These are phyloP conservation scores for Exsudoporus frostii DNA, from an alignment of 768 basidiomycete species.

Conservation along the genomic window DNA sequence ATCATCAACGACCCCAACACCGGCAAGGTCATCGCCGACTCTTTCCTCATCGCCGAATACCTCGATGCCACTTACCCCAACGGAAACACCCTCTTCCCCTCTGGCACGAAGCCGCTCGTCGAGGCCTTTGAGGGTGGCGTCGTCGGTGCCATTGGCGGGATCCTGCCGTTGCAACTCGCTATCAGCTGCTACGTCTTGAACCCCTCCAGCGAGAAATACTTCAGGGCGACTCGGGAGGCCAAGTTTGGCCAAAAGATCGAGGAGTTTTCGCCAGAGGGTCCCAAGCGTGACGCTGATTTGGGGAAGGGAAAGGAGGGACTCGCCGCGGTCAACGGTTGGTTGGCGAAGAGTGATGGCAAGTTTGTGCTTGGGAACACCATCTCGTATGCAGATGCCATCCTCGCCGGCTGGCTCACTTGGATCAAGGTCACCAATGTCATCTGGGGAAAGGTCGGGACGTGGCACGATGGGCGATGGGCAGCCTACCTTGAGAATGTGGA, in stretches of 20 bases:
- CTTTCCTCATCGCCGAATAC: slow-evolving; percentile 43
- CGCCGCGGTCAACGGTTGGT: slow-evolving; percentile 28
- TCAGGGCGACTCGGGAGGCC: slow-evolving; percentile 33
- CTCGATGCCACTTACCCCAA: slow-evolving; percentile 42
- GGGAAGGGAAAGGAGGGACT: slow-evolving; percentile 26
- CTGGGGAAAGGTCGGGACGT: slow-evolving; percentile 35
- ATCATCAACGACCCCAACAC: slow-evolving; percentile 40
- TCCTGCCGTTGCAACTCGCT: slow-evolving; percentile 16
- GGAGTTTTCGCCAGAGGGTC: slow-evolving; percentile 33
- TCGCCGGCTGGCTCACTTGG: slow-evolving; percentile 37
- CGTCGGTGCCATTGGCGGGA: slow-evolving; percentile 5
- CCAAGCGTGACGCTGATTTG: slow-evolving; percentile 26
- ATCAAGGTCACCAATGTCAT: slow-evolving; percentile 26
- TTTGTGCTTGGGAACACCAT: slow-evolving; percentile 35
- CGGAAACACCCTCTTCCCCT: slow-evolving; percentile 40
- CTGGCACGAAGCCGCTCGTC: slow-evolving; percentile 38
- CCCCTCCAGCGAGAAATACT: slow-evolving; percentile 31
- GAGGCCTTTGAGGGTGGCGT: slow-evolving; percentile 34
- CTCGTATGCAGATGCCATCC: slow-evolving; percentile 35
- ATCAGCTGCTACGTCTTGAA: slow-evolving; percentile 18
- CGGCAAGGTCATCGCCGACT: slow-evolving; percentile 36
- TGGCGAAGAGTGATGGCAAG: slow-evolving; percentile 27
- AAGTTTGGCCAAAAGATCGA: slow-evolving; percentile 33
- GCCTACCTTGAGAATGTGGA: slow-evolving; percentile 31
- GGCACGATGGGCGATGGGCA: slow-evolving; percentile 41